Percentiles rank a stretch among this genome's conserved stretches.
Conservation (phyloP, 2,329 filamentous ascomycete genomes). For the Aspergillus costaricaensis region DNA sequence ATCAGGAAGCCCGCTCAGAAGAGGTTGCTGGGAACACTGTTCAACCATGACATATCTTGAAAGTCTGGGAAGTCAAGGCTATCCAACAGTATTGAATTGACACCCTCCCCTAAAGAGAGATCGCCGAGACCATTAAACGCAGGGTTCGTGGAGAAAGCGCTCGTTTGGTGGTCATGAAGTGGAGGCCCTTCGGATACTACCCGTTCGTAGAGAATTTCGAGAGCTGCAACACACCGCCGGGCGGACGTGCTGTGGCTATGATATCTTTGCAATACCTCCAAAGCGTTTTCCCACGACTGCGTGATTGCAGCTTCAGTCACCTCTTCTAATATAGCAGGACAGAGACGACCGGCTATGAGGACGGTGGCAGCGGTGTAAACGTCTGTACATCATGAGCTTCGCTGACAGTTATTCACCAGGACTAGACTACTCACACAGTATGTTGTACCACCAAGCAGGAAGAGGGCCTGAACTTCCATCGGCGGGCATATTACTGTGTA, state of each 20-base stretch:
- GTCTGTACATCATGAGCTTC: slow-evolving; percentile 25
- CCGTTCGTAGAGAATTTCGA: slow-evolving; percentile 35
- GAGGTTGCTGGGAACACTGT: slow-evolving; percentile 36
- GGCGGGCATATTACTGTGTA: slow-evolving; percentile 30
- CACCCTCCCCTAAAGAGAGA: slow-evolving; percentile 30
- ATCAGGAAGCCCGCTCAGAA: slow-evolving; percentile 16
- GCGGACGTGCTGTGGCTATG: slow-evolving; percentile 36
- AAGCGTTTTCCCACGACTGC: slow-evolving; percentile 31
- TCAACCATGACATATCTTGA: slow-evolving; percentile 39
- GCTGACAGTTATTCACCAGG: background rate
- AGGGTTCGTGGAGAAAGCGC: background rate
- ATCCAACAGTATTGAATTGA: slow-evolving; percentile 28
- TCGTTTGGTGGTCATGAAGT: background rate
- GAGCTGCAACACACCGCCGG: slow-evolving; percentile 33
- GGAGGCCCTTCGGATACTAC: slow-evolving; percentile 25
- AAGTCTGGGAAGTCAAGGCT: slow-evolving; percentile 32
- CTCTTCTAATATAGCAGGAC: slow-evolving; percentile 29
- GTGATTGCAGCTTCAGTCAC: slow-evolving; percentile 27
- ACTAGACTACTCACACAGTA: slow-evolving; percentile 30
- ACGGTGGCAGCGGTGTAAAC: slow-evolving; percentile 41
- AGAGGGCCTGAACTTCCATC: slow-evolving; percentile 32
- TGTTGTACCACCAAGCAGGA: slow-evolving; percentile 43
- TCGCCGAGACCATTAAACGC: slow-evolving; percentile 20
- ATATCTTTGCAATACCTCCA: slow-evolving; percentile 35
- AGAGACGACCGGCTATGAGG: slow-evolving; percentile 35